phyloP scores from a whole-genome alignment of 148 eudicot species.

The Nepenthes mirabilis region DNA sequence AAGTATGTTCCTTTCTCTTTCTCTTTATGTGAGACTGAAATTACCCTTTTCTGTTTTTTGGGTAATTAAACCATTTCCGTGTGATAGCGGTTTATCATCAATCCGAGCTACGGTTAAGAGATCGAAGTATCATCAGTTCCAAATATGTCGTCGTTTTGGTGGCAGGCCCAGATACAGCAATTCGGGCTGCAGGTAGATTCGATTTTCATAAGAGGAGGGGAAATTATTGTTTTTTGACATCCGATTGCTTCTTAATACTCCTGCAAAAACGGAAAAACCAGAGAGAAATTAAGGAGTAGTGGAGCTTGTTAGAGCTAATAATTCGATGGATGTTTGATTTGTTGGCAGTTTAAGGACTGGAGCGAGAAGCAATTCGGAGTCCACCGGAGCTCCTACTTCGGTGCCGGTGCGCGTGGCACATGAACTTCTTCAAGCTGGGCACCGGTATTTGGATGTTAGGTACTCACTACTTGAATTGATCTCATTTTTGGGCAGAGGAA shows the following conservation, averaged over 20 bases:
- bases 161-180: conserved; percentile 1
- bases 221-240: no score
- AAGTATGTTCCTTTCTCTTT: no score
- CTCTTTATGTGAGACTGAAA: no score
- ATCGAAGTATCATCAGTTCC: conserved; percentile 1
- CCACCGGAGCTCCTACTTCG: conserved; percentile 31
- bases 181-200: conserved; percentile 2
- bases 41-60: no score
- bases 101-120: neutral
- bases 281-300: no score
- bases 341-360: conserved; percentile 29
- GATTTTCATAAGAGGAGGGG: neutral
- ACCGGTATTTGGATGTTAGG: conserved; percentile 83
- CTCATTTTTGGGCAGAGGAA: neutral
- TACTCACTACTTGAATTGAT: conserved; percentile 4
- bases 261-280: no score
- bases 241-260: no score
- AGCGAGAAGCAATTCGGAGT: conserved; percentile 17
- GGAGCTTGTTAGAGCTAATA: no score
- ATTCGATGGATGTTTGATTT: no score
- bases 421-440: conserved; percentile 73
- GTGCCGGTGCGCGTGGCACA: conserved; percentile 71
- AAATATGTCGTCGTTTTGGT: conserved; percentile 17
- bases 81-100: neutral
- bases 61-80: no score